Percentiles rank a stretch among this genome's conserved stretches.
Conservation (phyloP, 2,329 filamentous ascomycete species). For the Claviceps arundinis region DNA sequence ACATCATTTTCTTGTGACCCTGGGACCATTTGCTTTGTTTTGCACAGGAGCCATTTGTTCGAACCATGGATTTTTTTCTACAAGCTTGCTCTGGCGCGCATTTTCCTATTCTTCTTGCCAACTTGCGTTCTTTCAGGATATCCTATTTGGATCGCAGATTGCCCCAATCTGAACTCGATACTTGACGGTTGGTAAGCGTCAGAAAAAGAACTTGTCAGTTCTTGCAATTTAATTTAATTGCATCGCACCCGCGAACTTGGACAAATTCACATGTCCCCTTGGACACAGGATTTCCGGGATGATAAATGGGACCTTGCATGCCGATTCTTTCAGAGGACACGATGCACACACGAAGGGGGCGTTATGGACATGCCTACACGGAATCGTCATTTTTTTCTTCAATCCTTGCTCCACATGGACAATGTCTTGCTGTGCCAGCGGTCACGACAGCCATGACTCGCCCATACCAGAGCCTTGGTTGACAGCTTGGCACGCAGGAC, state of each 20-base stretch:
- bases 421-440: not conserved
- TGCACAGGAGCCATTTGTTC: not conserved
- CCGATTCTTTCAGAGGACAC: not conserved
- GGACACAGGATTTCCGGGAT: not conserved
- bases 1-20: not conserved
- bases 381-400: not conserved
- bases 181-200: conserved; percentile 8
- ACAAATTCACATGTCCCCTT: not conserved
- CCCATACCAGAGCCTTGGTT: not conserved
- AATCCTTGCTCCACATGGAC: not conserved
- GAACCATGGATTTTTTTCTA: not conserved
- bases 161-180: not conserved
- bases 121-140: not conserved
- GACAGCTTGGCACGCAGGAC: not conserved
- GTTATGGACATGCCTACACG: not conserved
- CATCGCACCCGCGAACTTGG: conserved; percentile 10
- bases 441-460: not conserved
- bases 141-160: not conserved
- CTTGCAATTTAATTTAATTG: conserved; percentile 13
- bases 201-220: conserved; percentile 5
- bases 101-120: not conserved
- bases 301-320: not conserved
- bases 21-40: not conserved
- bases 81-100: not conserved
- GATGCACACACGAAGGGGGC: no score